Conservation (phyloP, 176 grass and related monocot genomes). For the Thalia dealbata region DNA sequence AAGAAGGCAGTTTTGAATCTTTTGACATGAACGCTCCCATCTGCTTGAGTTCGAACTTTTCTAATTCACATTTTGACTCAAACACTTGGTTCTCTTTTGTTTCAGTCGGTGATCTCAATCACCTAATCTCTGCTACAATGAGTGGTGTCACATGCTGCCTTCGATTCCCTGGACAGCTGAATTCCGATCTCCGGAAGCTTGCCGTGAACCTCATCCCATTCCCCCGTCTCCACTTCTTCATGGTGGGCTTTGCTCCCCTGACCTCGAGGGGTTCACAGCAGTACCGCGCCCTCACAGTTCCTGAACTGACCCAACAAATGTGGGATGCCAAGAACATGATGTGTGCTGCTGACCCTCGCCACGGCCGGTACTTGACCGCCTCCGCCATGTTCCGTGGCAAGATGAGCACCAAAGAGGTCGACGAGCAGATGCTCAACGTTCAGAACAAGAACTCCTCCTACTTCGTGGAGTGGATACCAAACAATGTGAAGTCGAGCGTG, state of each 20-base stretch:
- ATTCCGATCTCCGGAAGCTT: slow-evolving; percentile 6
- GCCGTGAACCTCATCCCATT: slow-evolving; percentile 7
- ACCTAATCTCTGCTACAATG: neutral
- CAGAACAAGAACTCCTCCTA: slow-evolving; percentile 18
- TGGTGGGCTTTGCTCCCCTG: slow-evolving; percentile 1
- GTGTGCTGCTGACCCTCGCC: slow-evolving; percentile 10
- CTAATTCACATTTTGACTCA: neutral
- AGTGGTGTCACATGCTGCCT: slow-evolving; percentile 1
- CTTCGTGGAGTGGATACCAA: slow-evolving; percentile 14
- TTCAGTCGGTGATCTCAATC: neutral
- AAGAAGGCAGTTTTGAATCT: neutral
- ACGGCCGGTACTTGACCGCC: slow-evolving; percentile 8
- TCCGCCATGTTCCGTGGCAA: slow-evolving; percentile 16
- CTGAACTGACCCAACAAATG: slow-evolving; percentile 19
- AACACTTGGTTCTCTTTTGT: neutral
- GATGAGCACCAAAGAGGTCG: slow-evolving; percentile 16
- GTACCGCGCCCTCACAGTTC: slow-evolving; percentile 7
- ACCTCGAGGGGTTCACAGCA: slow-evolving; percentile 2
- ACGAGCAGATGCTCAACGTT: slow-evolving; percentile 13
- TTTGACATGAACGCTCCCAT: too few relatives aligned
- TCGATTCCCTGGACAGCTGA: slow-evolving; percentile 1
- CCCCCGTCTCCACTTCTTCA: slow-evolving; percentile 5
- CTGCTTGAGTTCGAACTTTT: neutral
- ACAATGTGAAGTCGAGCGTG: slow-evolving; percentile 15
- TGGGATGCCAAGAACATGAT: slow-evolving; percentile 19